phyloP scores from a whole-genome alignment of 83 land plant genomes.

The Larix sibirica region DNA sequence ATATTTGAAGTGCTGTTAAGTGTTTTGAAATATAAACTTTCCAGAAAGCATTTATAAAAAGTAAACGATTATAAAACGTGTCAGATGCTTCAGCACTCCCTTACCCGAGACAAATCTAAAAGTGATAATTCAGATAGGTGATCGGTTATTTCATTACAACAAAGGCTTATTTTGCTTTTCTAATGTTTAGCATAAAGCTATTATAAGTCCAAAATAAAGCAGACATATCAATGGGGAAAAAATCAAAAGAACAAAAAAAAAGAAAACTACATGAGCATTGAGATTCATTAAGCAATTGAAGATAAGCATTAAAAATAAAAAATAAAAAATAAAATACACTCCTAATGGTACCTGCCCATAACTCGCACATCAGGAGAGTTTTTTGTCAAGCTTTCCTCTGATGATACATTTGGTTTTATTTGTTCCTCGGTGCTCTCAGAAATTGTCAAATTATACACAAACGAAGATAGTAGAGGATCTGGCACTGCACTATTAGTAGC shows the following conservation, averaged over 20 bases:
- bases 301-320: neutral
- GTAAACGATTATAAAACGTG: neutral
- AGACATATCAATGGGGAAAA: neutral
- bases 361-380: conserved; percentile 26
- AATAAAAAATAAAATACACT: neutral
- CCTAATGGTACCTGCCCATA: conserved; percentile 35
- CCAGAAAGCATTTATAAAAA: neutral
- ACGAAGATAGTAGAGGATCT: conserved; percentile 65
- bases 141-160: neutral
- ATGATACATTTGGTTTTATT: conserved; percentile 21
- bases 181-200: neutral
- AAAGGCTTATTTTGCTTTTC: neutral
- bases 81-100: neutral
- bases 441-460: conserved; percentile 45
- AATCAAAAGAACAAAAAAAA: neutral
- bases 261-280: neutral
- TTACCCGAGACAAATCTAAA: neutral
- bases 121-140: neutral
- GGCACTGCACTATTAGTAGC: conserved; percentile 42
- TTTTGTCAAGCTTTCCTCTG: conserved; percentile 22
- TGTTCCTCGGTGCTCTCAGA: conserved; percentile 32
- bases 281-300: neutral
- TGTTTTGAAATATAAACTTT: neutral
- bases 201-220: neutral
- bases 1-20: too few species aligned